Evolutionary conservation across 2,329 filamentous ascomycete species (phyloP).

Genomic region (Fusarium anthophilum): DNA sequence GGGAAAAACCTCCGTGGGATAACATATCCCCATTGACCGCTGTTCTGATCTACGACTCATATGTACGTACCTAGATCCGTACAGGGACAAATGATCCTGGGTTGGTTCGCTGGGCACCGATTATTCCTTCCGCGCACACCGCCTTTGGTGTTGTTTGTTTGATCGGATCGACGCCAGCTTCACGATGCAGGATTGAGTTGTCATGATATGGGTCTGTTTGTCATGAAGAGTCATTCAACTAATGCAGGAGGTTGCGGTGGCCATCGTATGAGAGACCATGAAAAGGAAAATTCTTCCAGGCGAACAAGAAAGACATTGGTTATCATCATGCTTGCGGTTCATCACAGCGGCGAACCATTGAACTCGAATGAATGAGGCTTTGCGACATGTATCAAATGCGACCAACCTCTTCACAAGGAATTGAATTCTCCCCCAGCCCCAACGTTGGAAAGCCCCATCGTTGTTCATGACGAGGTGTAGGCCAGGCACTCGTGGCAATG

Average conservation of each 20-base stretch:
- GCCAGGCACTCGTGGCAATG: slow-evolving; percentile 34
- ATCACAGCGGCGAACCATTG: not conserved
- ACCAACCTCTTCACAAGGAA: slow-evolving; percentile 2
- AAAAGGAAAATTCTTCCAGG: not conserved
- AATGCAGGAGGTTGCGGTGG: slow-evolving; percentile 4
- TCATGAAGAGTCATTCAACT: slow-evolving; percentile 11
- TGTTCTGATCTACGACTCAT: slow-evolving; percentile 19
- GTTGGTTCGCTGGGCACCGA: slow-evolving; percentile 12
- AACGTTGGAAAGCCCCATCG: slow-evolving; percentile 7
- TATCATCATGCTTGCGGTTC: not conserved
- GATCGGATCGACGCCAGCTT: slow-evolving; percentile 22
- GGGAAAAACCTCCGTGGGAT: not conserved
- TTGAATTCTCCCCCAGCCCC: not conserved
- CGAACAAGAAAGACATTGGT: not conserved
- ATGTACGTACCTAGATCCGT: not conserved
- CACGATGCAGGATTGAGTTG: slow-evolving; percentile 19
- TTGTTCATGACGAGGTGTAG: slow-evolving; percentile 18
- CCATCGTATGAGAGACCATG: slow-evolving; percentile 10
- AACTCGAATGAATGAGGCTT: not conserved
- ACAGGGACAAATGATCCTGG: slow-evolving; percentile 24
- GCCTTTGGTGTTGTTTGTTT: slow-evolving; percentile 14
- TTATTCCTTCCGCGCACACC: slow-evolving; percentile 23
- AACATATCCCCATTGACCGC: slow-evolving; percentile 18
- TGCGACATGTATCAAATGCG: not conserved
- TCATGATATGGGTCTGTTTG: slow-evolving; percentile 19